Evolutionary conservation across 352 stramenopile species (phyloP).

Genomic region (Phytophthora fragariae): DNA sequence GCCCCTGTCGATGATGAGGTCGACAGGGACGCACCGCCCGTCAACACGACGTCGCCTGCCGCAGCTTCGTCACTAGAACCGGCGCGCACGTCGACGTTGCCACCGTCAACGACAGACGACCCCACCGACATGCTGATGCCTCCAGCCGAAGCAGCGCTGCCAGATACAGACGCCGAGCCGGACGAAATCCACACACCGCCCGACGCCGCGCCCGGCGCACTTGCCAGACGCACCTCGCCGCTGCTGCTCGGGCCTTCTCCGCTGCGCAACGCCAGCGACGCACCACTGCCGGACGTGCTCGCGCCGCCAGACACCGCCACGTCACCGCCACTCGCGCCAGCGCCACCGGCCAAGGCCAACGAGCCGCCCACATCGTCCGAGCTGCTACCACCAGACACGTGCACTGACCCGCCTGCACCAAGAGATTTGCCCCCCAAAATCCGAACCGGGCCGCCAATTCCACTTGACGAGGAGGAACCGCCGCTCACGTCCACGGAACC

Average conservation of each 20-base stretch:
- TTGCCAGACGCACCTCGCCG: slow-evolving; percentile 25
- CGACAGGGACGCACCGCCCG: too few relatives aligned
- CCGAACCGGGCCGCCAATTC: too few relatives aligned
- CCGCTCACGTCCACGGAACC: too few relatives aligned
- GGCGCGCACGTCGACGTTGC: too few relatives aligned
- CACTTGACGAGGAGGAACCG: slow-evolving; percentile 14
- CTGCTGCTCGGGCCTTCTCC: slow-evolving; percentile 32
- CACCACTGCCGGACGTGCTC: slow-evolving; percentile 10
- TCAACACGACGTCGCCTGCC: slow-evolving; percentile 6
- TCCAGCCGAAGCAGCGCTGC: slow-evolving; percentile 11
- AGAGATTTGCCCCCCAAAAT: too few relatives aligned
- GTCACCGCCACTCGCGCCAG: slow-evolving; percentile 19
- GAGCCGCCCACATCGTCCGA: slow-evolving; percentile 4
- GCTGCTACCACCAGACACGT: slow-evolving; percentile 2
- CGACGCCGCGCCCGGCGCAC: slow-evolving; percentile 21
- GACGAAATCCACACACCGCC: slow-evolving; percentile 29
- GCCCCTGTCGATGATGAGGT: slow-evolving; percentile 4
- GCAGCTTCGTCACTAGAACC: too few relatives aligned
- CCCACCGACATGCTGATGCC: slow-evolving; percentile 24
- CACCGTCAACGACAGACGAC: slow-evolving; percentile 18
- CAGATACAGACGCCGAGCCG: slow-evolving; percentile 14
- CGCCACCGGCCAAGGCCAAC: slow-evolving; percentile 27
- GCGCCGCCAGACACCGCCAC: slow-evolving; percentile 26
- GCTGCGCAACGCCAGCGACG: slow-evolving; percentile 25
- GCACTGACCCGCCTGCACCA: slow-evolving; percentile 5